Base-by-base conservation (phyloP, 2,329 filamentous ascomycete species). In the Penicillium olsonii region DNA sequence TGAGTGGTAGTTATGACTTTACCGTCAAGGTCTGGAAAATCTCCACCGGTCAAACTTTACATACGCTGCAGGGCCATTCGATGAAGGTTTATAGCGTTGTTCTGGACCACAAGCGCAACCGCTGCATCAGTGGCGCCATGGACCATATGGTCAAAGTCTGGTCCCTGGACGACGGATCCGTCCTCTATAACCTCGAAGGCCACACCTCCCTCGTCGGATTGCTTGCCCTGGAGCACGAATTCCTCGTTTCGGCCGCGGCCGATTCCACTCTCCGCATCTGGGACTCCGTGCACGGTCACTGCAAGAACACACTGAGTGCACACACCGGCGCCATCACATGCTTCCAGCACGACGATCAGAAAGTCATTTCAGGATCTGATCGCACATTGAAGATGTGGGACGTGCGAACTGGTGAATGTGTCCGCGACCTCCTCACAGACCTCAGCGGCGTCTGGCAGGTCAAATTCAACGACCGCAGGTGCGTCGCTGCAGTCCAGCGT, bases 301-400 rank as follows among this genome's bases (percentile, higher is more conserved):
- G 94, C 71, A 92, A 90, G 69, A 91, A 87, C 65, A 92, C 88
- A 10, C 78, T 99, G 50, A 92, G 87, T 60, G 94, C 94, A 0
- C 94, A 99, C 65, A 97, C 92, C 0, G 94, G 92, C 29, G 94
- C 94, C 18, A 99, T 99, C 57, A 99, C 94, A 4, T 99, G 94
- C 71, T 99, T 99, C 72, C 94, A 99, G 71, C 94, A 99, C 62
- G 94, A 99, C 67, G 90, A 87, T 0, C 88, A 92, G 59, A 99
- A 99, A 68, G 92, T 99, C 27, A 96, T 99, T 49, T 95, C 90
- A 34, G 94, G 94, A 47, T 96, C 90, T 51, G 94, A 99, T 69
- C 86, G 92, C 64, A 96, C 90, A 3, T 78, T 99, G 56, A 99
- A 99, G 78, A 95, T 99, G 90, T 99, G 94, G 94, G 90, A 99